Evolutionary conservation across 2,329 filamentous ascomycete species (phyloP).

Genomic region (Aspergillus oerlinghausenensis): DNA sequence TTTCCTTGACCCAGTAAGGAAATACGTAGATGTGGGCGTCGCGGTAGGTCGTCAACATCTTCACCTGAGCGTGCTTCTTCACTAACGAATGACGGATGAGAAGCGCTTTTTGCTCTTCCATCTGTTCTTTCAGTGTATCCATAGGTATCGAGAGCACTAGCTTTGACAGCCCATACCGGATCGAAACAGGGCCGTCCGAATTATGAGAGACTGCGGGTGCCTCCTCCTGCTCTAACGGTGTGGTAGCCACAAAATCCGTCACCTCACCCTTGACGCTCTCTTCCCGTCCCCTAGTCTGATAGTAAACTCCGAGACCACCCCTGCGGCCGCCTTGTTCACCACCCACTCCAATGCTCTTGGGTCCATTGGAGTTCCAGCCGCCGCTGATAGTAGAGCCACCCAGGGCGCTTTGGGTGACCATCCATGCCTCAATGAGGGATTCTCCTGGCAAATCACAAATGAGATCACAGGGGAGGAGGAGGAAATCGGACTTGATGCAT

Average conservation of each 20-base stretch:
- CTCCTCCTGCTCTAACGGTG: constrained; percentile 56
- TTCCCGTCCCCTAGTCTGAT: constrained; percentile 70
- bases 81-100: constrained; percentile 73
- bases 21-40: constrained; percentile 96
- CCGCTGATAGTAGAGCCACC: constrained; percentile 51
- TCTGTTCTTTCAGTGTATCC: constrained; percentile 79
- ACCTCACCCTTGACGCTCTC: constrained; percentile 81
- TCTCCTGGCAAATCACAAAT: constrained; percentile 85
- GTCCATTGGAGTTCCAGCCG: constrained; percentile 34
- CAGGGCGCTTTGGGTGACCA: constrained; percentile 73
- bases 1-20: constrained; percentile 83
- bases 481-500: constrained; percentile 78
- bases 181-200: constrained; percentile 49
- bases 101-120: constrained; percentile 63
- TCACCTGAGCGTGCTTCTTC: constrained; percentile 67
- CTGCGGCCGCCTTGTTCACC: constrained; percentile 58
- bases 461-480: constrained; percentile 88
- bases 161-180: constrained; percentile 67
- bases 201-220: constrained; percentile 53
- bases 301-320: constrained; percentile 86
- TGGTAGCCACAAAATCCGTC: constrained; percentile 83
- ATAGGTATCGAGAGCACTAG: constrained; percentile 83
- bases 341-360: constrained; percentile 46
- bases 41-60: constrained; percentile 76
- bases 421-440: constrained; percentile 82